phyloP scores from a whole-genome alignment of 2,329 filamentous ascomycete genomes.

The Cytospora mali region DNA sequence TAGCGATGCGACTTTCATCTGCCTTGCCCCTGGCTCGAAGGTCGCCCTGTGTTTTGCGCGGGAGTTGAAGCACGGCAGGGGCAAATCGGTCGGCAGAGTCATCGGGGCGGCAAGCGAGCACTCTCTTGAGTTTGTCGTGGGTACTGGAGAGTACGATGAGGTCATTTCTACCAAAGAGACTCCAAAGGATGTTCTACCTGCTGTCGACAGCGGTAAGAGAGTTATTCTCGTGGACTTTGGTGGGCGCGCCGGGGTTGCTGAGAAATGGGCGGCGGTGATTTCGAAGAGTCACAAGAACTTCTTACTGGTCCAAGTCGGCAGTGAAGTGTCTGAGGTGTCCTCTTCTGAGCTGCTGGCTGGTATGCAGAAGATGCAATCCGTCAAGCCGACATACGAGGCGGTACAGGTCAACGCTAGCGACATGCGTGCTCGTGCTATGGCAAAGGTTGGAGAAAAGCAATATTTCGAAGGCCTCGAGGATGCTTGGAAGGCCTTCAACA shows the following conservation, averaged over 20 bases:
- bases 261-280: constrained; percentile 2
- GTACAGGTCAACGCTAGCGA: constrained; percentile 14
- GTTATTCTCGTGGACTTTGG: constrained; percentile 16
- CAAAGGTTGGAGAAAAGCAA: constrained; percentile 1
- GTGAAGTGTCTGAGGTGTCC: constrained; percentile 3
- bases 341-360: background rate
- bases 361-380: background rate
- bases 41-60: constrained; percentile 8
- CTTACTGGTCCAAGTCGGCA: background rate
- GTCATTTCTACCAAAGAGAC: constrained; percentile 8
- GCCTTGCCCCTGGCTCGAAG: constrained; percentile 13
- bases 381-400: constrained; percentile 4
- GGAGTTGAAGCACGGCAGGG: constrained; percentile 6
- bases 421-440: constrained; percentile 10
- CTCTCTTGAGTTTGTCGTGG: background rate
- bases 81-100: constrained; percentile 6
- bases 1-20: background rate
- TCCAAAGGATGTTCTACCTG: background rate
- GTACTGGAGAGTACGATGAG: constrained; percentile 13
- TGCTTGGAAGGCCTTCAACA: constrained; percentile 3
- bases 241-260: constrained; percentile 3
- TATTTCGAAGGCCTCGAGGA: constrained; percentile 6
- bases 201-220: background rate
- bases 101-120: constrained; percentile 14
- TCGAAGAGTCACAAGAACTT: background rate